Evolutionary conservation across 2,329 filamentous ascomycete species (phyloP), one percentile per base, ranked within the genome.

Genomic region (Verticillium nubilum): DNA sequence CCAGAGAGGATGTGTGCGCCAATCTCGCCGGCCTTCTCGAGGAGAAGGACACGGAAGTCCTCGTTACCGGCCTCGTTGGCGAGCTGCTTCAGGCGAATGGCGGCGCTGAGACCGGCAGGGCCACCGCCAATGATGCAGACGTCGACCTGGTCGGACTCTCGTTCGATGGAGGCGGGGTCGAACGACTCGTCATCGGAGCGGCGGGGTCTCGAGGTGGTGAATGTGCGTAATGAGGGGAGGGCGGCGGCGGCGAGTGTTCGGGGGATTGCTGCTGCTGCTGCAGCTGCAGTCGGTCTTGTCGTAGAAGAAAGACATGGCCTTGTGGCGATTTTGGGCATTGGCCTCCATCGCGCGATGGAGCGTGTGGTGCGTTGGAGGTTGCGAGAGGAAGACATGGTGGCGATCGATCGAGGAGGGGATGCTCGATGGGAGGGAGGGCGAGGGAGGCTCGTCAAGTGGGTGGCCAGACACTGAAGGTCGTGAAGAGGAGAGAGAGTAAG

Each of bases 1-100:
- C 95, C 95, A 19, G 94, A 98, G 37, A 99, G 83, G 63, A 97
- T 96, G 74, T 99, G 95, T 28, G 93, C 93, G 58, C 95, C 95
- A 61, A 99, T 78, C 73, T 99, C 95, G 63, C 93, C 92, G 2
- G 95, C 92, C 77, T 99, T 99, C 73, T 99, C 95, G 61, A 99
- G 80, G 37, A 99, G 79, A 60, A 99, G 79, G 12, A 99, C 94
- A 33, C 95, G 85, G 72, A 99, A 98, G 63, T 97, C 93, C 63
- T 98, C 92, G 74, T 98, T 96, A 63, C 95, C 94, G 33, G 91
- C 91, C 70, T 93, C 92, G 70, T 93, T 97, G 66, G 95, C 95
- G 56, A 97, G 82, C 76, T 99, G 94, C 81, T 98, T 98, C 59
- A 99, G 79, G 65, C 91, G 89, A 71, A 99, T 99, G 56, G 94